Evolutionary conservation across 768 basidiomycete genomes (phyloP), one percentile per base, ranked within the genome.

Genomic region (Collybia sordida): DNA sequence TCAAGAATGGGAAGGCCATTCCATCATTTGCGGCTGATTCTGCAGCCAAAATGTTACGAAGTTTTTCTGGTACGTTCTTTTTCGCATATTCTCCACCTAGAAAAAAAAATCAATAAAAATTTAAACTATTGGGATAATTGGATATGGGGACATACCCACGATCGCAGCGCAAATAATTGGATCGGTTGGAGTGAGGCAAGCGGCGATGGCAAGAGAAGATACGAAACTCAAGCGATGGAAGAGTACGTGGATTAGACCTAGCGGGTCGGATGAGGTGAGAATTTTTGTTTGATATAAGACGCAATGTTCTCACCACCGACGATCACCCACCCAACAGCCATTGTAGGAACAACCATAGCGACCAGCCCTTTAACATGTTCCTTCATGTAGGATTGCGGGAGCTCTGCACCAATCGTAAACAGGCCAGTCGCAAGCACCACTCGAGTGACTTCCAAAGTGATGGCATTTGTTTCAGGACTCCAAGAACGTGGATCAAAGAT

Each of bases 21-120:
- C 97, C 97, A 58, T 98, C 97, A 66, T 99, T 99, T 6, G 91
- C 86, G 0, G 95, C 97, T 4, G 90, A 90, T 68, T 98, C 96
- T 0, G 91, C 92, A 0, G 89, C 81, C 6, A 97, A 73, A 37
- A 97, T 77, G 19, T 83, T 86, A 23, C 95, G 83, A 19, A 98
- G 75, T 45, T 91, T 86, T 4, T 70, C 54, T 3, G 88, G 88
- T 3, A 92, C 89, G 59, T 91, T 79, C 49, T 76, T 79, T 12
- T 72, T 66, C 0, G 90, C 89, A 55, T 79, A 92, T 51, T 75
- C 82, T 0, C 90, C 89, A 8, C 85, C 88, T 88, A 37, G 25
- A 46, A 36, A n/a, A 31, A 15, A 18, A 22, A 54, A 18, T 44
- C 35, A 25, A 43, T 19, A 22, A 19, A 22, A 43, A n/a, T n/a